A percentile compares a stretch with the other conserved stretches of the same genome.
phyloP scores from a whole-genome alignment of 2,329 filamentous ascomycete genomes.

The Hypoxylon sp. region DNA sequence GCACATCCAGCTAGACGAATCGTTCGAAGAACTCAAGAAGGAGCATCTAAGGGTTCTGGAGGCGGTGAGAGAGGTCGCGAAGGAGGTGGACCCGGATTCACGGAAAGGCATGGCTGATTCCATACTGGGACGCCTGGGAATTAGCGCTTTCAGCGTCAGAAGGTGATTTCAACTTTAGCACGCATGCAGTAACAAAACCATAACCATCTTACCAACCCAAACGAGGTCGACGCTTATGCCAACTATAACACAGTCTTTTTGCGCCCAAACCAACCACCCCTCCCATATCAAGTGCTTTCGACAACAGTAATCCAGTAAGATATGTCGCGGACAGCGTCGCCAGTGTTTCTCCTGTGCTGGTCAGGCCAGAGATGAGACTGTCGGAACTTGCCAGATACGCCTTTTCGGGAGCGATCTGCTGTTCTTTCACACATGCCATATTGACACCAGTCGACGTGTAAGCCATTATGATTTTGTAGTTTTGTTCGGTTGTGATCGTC shows the following conservation, averaged over 20 bases:
- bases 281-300: conserved; percentile 39
- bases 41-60: conserved; percentile 67
- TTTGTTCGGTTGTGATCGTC: conserved; percentile 24
- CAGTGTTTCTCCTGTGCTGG: conserved; percentile 27
- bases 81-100: conserved; percentile 52
- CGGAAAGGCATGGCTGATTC: conserved; percentile 50
- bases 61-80: conserved; percentile 55
- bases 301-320: conserved; percentile 42
- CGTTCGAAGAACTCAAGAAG: conserved; percentile 71
- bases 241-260: conserved; percentile 40
- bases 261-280: conserved; percentile 30
- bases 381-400: conserved; percentile 47
- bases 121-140: conserved; percentile 50
- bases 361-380: conserved; percentile 31
- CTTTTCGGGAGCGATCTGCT: conserved; percentile 49
- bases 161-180: conserved; percentile 48
- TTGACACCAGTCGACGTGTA: conserved; percentile 50
- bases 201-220: conserved; percentile 35
- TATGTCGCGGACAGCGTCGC: conserved; percentile 35
- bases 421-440: conserved; percentile 49
- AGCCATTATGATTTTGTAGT: conserved; percentile 39
- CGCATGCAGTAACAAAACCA: conserved; percentile 44
- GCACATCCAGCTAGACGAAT: conserved; percentile 75
- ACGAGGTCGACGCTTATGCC: conserved; percentile 46
- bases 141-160: conserved; percentile 45